Base-by-base conservation (phyloP, 331 rosid genomes). In the Arachis monticola region DNA sequence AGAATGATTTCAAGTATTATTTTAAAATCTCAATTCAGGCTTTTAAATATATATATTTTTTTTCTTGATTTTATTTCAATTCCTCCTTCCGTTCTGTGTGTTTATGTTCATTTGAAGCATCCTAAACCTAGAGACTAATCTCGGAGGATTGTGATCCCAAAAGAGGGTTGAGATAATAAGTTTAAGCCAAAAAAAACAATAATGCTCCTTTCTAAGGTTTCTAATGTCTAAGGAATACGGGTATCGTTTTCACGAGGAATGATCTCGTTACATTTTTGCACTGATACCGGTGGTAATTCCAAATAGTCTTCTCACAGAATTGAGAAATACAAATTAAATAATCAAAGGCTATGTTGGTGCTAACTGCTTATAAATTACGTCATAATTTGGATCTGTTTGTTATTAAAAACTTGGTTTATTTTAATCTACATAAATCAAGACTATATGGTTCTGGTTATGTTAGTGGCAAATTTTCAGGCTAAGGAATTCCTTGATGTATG, bases 1-100 rank as follows among this genome's bases (percentile, higher is more conserved):
- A 52, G 52, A 51, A 60, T 61, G 56, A 59, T 52, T 38, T 13
- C 74, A 72, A 73, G 65, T 46, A 57, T 13, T 72, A 64, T 70
- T 59, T 10, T 4, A 35, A 17, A 17, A 17, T 17, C 22, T 17
- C 22, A 17, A 17, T 17, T 10, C 32, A 68, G 40, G 73, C 48
- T 55, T 60, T 53, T 56, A 58, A 11, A 71, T 73, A 45, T 17
- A 35, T 35, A 35, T 2, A 1, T 59, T 63, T 14, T 50, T 6
- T 63, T 52, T 60, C 41, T 47, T 22, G 22, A 27, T 32, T 52
- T 65, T 64, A 45, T 70, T 40, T 44, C 79, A 46, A 42, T 61
- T 53, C 50, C 50, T 11, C 57, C 63, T 75, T 70, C 65, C 35
- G 38, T 63, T 35, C 14, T 46, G 9, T 60, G 70, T 69, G 14